phyloP scores from a whole-genome alignment of 2,329 filamentous ascomycete species.

The Dothistroma septosporum region DNA sequence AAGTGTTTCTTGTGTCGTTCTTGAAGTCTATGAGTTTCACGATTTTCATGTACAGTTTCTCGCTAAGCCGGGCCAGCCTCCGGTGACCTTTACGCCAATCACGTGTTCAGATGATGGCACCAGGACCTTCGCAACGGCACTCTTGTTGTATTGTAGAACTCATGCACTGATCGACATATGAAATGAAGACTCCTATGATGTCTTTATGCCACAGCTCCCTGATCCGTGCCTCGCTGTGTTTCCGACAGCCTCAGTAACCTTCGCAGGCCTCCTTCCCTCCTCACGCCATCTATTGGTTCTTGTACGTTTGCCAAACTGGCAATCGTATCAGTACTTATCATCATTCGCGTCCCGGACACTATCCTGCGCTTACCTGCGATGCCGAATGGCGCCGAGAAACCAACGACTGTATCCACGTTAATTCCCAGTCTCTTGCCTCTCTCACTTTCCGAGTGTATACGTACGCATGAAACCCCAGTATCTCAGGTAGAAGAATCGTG shows the following conservation, averaged over 20 bases:
- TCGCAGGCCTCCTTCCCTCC: neutral
- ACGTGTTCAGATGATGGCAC: neutral
- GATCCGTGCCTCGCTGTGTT: neutral
- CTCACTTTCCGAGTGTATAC: conserved; percentile 28
- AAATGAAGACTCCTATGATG: neutral
- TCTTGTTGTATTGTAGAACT: neutral
- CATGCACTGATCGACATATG: conserved; percentile 2
- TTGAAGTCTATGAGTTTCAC: neutral
- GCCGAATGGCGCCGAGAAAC: conserved; percentile 58
- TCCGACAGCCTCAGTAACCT: neutral
- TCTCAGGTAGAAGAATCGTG: conserved; percentile 73
- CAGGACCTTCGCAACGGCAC: neutral
- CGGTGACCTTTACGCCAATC: neutral
- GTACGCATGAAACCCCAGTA: conserved; percentile 79
- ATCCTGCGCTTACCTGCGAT: conserved; percentile 55
- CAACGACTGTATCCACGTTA: conserved; percentile 49
- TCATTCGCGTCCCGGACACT: neutral
- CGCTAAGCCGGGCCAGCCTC: neutral
- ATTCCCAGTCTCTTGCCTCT: conserved; percentile 20
- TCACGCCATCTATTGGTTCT: conserved; percentile 46
- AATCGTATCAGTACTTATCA: conserved; percentile 8
- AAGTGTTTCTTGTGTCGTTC: neutral
- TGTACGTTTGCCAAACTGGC: conserved; percentile 64
- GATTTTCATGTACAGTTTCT: conserved; percentile 1
- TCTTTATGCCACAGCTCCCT: neutral